Base-by-base conservation (phyloP, 352 stramenopile species). In the Globisporangium nagaii region DNA sequence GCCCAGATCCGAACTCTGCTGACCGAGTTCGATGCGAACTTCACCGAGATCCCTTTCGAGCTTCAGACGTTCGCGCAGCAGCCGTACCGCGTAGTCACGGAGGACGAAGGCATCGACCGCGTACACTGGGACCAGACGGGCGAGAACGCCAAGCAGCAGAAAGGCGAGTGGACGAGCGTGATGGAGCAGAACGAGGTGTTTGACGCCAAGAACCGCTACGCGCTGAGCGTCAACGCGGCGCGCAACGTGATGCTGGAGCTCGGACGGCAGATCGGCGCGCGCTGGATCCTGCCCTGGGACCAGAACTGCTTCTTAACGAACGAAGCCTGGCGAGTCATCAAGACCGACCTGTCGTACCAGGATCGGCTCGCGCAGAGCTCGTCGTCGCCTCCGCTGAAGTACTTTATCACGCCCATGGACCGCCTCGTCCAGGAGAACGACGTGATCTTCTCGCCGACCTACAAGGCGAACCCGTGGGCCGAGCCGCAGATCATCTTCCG, bases 401-500 rank as follows among this genome's bases (percentile, higher is more conserved):
- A 84, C 55, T 71, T 82, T 17, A 28, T 82, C 10, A 65, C 70
- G 6, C 80, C 67, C 46, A 82, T 84, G 71, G 69, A 84, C 36
- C 70, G 74, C 7, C 50, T 82, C 28, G 60, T 55, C 13, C 27
- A 69, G 20, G 67, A 80, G 25, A 82, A 84, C 39, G 66, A 74
- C n/a, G 46, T 75, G 20, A 54, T 84, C 19, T 60, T 84, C 19
- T 58, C 63, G 48, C 39, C 63, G 0, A 28, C 54, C 1, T 84
- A 77, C 28, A 65, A 41, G 31, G 30, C 62, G 2, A 32, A 76
- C 7, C 62, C 74, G 12, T 80, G 71, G 71, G 74, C 71, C 34
- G 74, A 84, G n/a, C 71, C 74, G 34, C 74, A 84, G 53, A 47
- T 80, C 40, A 82, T 84, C 13, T 82, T 84, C 44, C 69, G 70